Evolutionary conservation across 2,329 filamentous ascomycete species (phyloP), one percentile per base, ranked within the genome.

Genomic region (Colletotrichum trifolii): DNA sequence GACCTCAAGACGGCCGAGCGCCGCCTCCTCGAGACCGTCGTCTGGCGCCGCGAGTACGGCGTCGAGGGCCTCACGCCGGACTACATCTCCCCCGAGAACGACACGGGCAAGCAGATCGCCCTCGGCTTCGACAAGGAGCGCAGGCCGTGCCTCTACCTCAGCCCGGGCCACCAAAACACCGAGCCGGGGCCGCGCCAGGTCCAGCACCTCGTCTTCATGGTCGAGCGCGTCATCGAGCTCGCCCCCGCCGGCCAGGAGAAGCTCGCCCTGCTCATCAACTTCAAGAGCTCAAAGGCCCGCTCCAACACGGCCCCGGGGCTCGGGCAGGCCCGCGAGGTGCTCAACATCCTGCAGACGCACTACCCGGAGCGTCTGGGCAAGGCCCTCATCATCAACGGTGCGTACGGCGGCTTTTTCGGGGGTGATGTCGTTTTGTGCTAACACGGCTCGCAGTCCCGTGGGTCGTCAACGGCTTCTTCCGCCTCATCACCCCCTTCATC

Each of bases 131-230:
- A 99, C 80, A 92, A 90, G 64, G 83, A 93, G 66, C 91, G 86
- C 54, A 85, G 95, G n/a, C 93, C 94, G 2, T 97, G 94, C 77
- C 88, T 96, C 73, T 97, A 97, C 79, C 86, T 99, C 65, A 91
- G 91, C 75, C 96, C 96, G 2, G 92, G 90, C 38, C 89, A 91
- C 70, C 96, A 99, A 81, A 99, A 99, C 82, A 98, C 96, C 1
- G 90, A 96, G 71, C 86, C 89, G 61, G 91, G 89, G 67, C 92
- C 94, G 42, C 87, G 93, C 71, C 96, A 98, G 80, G 89, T 97
- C 60, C 90, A 99, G 78, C 94, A 98, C 76, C 82, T 99, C 66
- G 94, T 97, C 56, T 99, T 91, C 81, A 97, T 98, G 94, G 81
- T 98, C 46, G 96, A 99, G 82, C 87, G 93, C 42, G 89, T 92